Evolutionary conservation across 2,329 filamentous ascomycete genomes (phyloP).

Genomic region (Neopestalotiopsis clavispora): DNA sequence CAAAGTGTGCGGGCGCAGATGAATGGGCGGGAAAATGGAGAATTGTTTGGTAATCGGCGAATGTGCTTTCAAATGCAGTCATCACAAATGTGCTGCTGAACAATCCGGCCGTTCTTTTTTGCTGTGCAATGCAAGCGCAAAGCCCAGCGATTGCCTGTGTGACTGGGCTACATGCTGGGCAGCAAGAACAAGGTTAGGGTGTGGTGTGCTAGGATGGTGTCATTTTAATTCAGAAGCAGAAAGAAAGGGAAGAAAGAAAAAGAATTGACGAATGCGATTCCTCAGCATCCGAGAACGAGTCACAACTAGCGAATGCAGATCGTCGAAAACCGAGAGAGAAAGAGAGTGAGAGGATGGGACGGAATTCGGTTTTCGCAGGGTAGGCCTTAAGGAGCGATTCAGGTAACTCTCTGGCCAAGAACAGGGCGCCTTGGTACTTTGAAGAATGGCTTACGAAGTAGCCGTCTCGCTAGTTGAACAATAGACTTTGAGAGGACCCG

Average conservation of each 20-base stretch:
- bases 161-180: not conserved
- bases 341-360: not conserved
- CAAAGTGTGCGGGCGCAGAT: not conserved
- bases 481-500: not conserved
- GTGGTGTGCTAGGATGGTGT: not conserved
- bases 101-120: constrained; percentile 11
- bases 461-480: not conserved
- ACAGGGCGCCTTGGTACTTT: constrained; percentile 1
- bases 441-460: not conserved
- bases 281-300: constrained; percentile 18
- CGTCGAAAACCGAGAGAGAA: not conserved
- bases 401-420: not conserved
- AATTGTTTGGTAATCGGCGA: constrained; percentile 15
- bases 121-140: constrained; percentile 2
- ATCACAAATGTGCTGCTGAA: constrained; percentile 16
- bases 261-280: constrained; percentile 15
- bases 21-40: not conserved
- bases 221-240: not conserved
- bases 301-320: constrained; percentile 9
- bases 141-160: not conserved
- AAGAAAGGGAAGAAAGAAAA: not conserved
- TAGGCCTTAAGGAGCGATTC: not conserved
- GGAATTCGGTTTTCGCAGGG: not conserved
- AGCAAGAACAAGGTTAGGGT: not conserved
- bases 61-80: constrained; percentile 3